Base-by-base conservation (phyloP, 768 basidiomycete species). In the Leucosporidium scottii region DNA sequence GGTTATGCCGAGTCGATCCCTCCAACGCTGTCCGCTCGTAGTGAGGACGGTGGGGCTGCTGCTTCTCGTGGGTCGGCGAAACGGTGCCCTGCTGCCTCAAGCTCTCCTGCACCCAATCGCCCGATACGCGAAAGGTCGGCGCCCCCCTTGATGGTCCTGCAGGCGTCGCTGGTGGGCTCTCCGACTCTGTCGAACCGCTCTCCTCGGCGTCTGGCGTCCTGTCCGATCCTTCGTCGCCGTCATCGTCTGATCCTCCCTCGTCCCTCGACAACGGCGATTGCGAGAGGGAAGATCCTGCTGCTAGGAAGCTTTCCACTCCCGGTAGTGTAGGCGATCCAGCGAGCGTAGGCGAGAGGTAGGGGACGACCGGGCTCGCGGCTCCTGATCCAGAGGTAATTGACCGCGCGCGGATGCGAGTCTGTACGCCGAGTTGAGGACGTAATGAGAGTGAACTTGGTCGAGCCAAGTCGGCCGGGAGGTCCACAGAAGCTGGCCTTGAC, bases 1-100 rank as follows among this genome's bases (percentile, higher is more conserved):
- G 34, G n/a, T 65, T 55, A 54, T 66, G 57, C 30, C 71, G 56
- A 28, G 71, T 72, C 62, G 60, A 28, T n/a, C 67, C 67, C 18
- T 72, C 71, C 27, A 72, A 47, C 20, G 10, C 39, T 3, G 36
- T n/a, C 31, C 36, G 31, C 23, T 51, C 30, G 8, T 56, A 25
- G 6, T 55, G 25, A 27, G 54, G 18, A 30, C n/a, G 21, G 54
- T 34, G 6, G 1, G 56, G 56, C 23, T 57, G 56, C 10, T 20
- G 23, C 17, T 62, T 50, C 30, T 58, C 60, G 23, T 66, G 61
- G 4, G 44, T 9, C 39, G 39, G 39, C 39, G 39, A 44, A 44
- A 8, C 39, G 39, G 39, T 15, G 39, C 39, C 39, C 13, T 44
- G 39, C 39, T 12, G 8, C 39, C 39, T 44, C 39, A 44, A 15